Evolutionary conservation across 2,329 filamentous ascomycete species (phyloP), one percentile per base, ranked within the genome.

Genomic region (Penicillium italicum): DNA sequence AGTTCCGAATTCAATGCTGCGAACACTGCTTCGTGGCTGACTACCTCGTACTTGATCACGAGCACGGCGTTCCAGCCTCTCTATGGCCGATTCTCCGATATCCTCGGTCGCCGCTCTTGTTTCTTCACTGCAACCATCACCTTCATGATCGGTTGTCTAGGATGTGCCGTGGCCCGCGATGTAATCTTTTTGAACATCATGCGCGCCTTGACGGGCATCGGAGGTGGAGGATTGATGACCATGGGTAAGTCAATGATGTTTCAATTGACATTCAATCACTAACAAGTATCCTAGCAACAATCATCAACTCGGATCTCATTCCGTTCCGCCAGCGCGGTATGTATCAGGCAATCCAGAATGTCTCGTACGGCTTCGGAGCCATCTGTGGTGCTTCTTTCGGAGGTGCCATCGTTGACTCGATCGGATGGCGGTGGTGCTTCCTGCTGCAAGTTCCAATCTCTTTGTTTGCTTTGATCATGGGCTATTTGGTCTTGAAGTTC

Each of bases 281-380:
- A 12, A 31, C 18, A 9, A 42, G 4, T 20, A 20, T 14, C 18
- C 20, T 22, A 74, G 72, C 83, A 1, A 84, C 80, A 6, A 89
- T 91, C 52, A 84, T 91, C 58, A 84, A 86, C 18, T 88, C 85
- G 54, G 88, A 91, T 69, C 73, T 91, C 45, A 87, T 92, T 34
- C 86, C 86, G 1, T 88, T 91, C 60, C 82, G 88, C 75, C 85
- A 77, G 58, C 79, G 89, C n/a, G 87, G 88, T 4, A 81, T 82
- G 4, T 92, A 89, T 63, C 89, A 92, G 68, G 85, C 85, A 14
- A 63, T 68, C 10, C 83, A 86, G 60, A 87, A 87, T 56, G 81
- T 77, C 16, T 76, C 86, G 33, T 80, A 82, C 55, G 85, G 85
- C 0, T 84, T 86, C 58, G 85, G 85, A 0, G 80, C 83, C 2